phyloP scores from a whole-genome alignment of 2,329 filamentous ascomycete species.

The Hymenoscyphus occultus region DNA sequence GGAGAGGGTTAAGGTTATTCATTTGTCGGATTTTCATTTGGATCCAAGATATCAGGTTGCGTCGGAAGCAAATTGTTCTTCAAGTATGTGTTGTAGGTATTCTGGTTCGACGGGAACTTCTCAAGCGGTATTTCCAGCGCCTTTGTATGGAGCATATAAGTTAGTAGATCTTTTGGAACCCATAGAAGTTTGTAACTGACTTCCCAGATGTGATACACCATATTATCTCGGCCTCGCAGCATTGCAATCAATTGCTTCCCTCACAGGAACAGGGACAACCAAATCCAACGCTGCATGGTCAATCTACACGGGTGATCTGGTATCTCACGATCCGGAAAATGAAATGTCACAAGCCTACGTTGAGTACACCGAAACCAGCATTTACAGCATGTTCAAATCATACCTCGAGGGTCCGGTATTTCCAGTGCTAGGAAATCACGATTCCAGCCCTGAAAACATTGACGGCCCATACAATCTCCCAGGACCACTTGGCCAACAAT shows the following conservation, averaged over 20 bases:
- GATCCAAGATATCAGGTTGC: constrained; percentile 52
- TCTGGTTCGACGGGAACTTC: constrained; percentile 38
- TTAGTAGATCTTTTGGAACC: constrained; percentile 13
- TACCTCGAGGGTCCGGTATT: constrained; percentile 57
- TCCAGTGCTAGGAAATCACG: constrained; percentile 55
- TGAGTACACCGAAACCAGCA: constrained; percentile 50
- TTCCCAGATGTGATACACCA: constrained; percentile 50
- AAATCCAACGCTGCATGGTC: constrained; percentile 48
- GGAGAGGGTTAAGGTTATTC: constrained; percentile 52
- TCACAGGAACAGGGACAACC: constrained; percentile 51
- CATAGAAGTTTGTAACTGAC: background rate
- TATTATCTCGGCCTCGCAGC: constrained; percentile 56
- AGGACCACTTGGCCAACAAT: constrained; percentile 50
- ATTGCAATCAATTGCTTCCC: constrained; percentile 49
- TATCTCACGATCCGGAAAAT: constrained; percentile 51
- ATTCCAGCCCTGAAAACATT: constrained; percentile 52
- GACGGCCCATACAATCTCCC: constrained; percentile 52
- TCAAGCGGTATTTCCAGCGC: constrained; percentile 45
- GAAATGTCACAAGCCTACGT: constrained; percentile 51
- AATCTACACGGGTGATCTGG: constrained; percentile 56
- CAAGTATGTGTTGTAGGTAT: constrained; percentile 50
- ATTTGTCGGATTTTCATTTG: constrained; percentile 55
- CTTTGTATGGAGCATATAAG: constrained; percentile 52
- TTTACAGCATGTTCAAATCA: constrained; percentile 54
- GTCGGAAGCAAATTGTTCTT: constrained; percentile 52